These are phyloP conservation scores for Lichtheimia ornata DNA, from an alignment of 371 early-diverging fungal species.

Conservation along the genomic window DNA sequence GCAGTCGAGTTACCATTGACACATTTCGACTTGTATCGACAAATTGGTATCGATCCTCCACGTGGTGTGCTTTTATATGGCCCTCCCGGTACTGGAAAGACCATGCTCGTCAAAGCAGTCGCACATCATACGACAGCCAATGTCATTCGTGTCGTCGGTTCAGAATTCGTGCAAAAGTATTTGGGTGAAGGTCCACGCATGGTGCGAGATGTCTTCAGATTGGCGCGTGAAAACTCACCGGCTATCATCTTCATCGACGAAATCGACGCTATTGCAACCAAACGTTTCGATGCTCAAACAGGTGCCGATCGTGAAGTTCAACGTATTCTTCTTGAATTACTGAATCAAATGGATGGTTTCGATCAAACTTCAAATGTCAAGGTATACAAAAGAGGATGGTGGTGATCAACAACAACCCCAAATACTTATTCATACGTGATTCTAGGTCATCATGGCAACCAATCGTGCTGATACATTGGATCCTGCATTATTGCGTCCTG, in stretches of 20 bases:
- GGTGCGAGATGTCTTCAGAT: conserved; percentile 99
- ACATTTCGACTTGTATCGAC: conserved; percentile 98
- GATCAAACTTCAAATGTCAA: conserved; percentile 99
- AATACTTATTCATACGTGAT: background rate
- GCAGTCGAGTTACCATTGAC: conserved; percentile 99
- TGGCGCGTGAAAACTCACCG: conserved; percentile 99
- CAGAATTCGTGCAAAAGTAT: conserved; percentile 99
- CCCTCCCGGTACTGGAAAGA: conserved; percentile 98
- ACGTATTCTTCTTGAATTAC: conserved; percentile 97
- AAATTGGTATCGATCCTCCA: conserved; percentile 99
- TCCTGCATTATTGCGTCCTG: conserved; percentile 98
- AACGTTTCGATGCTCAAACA: conserved; percentile 99
- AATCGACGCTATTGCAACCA: conserved; percentile 99
- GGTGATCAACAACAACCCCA: background rate
- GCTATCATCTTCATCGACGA: conserved; percentile 99
- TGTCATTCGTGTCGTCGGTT: conserved; percentile 99
- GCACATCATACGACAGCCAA: conserved; percentile 99
- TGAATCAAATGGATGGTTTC: conserved; percentile 99
- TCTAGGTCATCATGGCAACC: conserved; percentile 99
- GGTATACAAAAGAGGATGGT: conserved; percentile 39
- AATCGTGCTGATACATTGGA: conserved; percentile 99
- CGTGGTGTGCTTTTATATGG: conserved; percentile 98
- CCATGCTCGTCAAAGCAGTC: conserved; percentile 99
- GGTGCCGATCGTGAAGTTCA: conserved; percentile 99
- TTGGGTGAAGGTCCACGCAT: conserved; percentile 99